Conservation (phyloP, 495 filamentous ascomycete genomes). For the Schizothecium vesticola region DNA sequence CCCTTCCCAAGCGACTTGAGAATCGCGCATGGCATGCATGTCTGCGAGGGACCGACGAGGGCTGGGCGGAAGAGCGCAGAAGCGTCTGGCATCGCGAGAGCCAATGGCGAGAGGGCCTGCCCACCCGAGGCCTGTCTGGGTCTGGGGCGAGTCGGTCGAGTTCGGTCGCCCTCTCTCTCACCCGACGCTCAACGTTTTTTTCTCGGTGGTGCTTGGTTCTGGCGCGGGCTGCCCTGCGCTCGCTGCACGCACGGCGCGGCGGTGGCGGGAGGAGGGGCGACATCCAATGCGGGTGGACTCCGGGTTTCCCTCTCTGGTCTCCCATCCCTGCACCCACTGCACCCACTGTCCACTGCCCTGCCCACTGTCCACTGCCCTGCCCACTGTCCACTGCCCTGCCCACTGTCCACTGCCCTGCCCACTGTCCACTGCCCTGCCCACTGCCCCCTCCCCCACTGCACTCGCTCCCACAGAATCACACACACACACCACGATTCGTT, state of each 20-base stretch:
- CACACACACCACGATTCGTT: neutral
- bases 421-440: no score
- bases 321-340: neutral
- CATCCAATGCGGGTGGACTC: neutral
- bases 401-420: no score
- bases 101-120: conserved; percentile 5
- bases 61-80: conserved; percentile 2
- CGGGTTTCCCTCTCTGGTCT: neutral
- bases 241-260: neutral
- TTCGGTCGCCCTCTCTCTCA: neutral
- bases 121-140: neutral
- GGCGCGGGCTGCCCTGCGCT: neutral
- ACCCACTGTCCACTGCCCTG: no score
- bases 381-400: no score
- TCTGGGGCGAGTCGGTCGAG: conserved; percentile 4
- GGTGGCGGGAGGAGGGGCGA: neutral
- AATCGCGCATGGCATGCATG: neutral
- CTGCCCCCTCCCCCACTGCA: neutral
- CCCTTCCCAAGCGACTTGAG: neutral
- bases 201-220: neutral
- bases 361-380: no score
- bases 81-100: neutral
- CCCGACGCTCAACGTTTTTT: neutral
- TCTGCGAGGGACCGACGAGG: neutral
- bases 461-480: neutral